Evolutionary conservation across 2,329 filamentous ascomycete species (phyloP).

Genomic region (Helminthosporium solani): DNA sequence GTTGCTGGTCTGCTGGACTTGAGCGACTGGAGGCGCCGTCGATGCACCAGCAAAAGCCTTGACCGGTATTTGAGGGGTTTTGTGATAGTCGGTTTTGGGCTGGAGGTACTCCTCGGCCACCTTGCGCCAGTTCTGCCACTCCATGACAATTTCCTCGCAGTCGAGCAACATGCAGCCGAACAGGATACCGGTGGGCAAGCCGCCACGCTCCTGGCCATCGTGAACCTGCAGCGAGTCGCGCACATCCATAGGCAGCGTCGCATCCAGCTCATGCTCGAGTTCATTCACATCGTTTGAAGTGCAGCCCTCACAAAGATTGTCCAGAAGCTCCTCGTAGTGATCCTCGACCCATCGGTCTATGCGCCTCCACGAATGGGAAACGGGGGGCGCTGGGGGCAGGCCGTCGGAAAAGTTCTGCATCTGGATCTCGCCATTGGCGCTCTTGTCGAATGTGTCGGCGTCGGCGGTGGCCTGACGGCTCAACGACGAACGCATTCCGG

Average conservation of each 20-base stretch:
- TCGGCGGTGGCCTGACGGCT: slow-evolving; percentile 64
- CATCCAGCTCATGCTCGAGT: slow-evolving; percentile 92
- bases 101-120: slow-evolving; percentile 88
- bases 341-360: slow-evolving; percentile 94
- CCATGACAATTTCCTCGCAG: slow-evolving; percentile 96
- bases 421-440: slow-evolving; percentile 79
- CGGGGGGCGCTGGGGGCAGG: slow-evolving; percentile 82
- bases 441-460: slow-evolving; percentile 57
- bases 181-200: slow-evolving; percentile 84
- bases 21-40: slow-evolving; percentile 65
- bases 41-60: slow-evolving; percentile 71
- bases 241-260: slow-evolving; percentile 88
- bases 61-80: slow-evolving; percentile 64
- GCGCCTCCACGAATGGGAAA: slow-evolving; percentile 86
- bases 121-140: slow-evolving; percentile 94
- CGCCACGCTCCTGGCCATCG: slow-evolving; percentile 95
- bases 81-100: slow-evolving; percentile 54
- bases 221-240: slow-evolving; percentile 88
- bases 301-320: slow-evolving; percentile 89
- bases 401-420: slow-evolving; percentile 97
- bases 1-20: slow-evolving; percentile 54
- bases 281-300: slow-evolving; percentile 96
- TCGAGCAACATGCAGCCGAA: slow-evolving; percentile 95
- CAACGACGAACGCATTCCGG: slow-evolving; percentile 78
- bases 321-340: slow-evolving; percentile 90